Evolutionary conservation across 345 rosid species (phyloP).

Genomic region (Eucalyptus coolabah): DNA sequence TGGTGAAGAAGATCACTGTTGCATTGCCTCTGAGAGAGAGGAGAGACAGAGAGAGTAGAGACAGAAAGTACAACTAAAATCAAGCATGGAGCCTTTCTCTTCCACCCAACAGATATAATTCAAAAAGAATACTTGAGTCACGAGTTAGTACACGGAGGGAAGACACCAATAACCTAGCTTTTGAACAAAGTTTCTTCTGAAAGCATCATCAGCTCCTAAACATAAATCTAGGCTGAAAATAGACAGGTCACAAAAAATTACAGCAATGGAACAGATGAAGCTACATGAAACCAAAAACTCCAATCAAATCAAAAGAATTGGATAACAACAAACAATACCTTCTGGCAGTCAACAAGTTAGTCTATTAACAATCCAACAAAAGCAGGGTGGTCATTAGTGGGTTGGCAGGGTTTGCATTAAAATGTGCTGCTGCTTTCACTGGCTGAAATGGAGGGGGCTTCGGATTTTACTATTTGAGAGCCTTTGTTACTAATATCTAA

Average conservation of each 20-base stretch:
- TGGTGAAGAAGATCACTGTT: not conserved
- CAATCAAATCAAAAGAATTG: constrained; percentile 16
- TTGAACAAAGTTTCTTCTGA: constrained; percentile 4
- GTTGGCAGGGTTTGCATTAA: constrained; percentile 17
- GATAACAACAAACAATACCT: constrained; percentile 11
- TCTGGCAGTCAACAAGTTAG: constrained; percentile 34
- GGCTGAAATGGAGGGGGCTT: constrained; percentile 65
- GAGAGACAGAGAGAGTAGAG: not conserved
- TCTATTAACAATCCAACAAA: constrained; percentile 37
- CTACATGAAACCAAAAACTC: constrained; percentile 6
- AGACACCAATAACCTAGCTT: not conserved
- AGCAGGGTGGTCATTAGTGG: constrained; percentile 6
- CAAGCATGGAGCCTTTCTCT: not conserved
- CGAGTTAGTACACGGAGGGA: not conserved
- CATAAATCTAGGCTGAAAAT: not conserved
- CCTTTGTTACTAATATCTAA: constrained; percentile 67
- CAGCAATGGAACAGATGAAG: not conserved
- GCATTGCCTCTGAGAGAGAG: not conserved
- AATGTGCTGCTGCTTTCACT: constrained; percentile 80
- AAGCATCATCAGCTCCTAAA: constrained; percentile 7
- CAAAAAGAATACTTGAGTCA: not conserved
- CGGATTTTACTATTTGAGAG: constrained; percentile 47
- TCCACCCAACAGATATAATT: not conserved
- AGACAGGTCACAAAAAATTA: constrained; percentile 3
- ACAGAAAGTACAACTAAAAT: not conserved